Conservation (phyloP, 1,284 basidiomycete genomes). For the Thecaphora thlaspeos region DNA sequence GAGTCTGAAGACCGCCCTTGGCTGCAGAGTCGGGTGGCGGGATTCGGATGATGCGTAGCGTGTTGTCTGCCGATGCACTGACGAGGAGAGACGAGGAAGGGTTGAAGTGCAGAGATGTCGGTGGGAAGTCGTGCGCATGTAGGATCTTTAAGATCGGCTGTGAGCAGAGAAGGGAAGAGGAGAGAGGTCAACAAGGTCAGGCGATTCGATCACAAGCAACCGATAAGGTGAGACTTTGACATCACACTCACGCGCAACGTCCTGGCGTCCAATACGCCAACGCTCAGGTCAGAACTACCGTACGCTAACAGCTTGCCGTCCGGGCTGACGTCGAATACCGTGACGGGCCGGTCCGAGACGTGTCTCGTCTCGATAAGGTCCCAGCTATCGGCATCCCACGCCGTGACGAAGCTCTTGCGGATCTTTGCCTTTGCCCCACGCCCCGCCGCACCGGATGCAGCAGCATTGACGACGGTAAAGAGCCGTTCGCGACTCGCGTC, state of each 20-base stretch:
- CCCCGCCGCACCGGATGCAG: conserved; percentile 21
- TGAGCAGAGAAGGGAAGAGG: too few species aligned
- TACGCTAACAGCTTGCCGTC: conserved; percentile 80
- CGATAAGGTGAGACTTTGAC: conserved; percentile 47
- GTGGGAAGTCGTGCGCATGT: conserved; percentile 91
- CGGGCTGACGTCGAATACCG: conserved; percentile 55
- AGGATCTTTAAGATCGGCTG: conserved; percentile 76
- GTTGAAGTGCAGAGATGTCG: conserved; percentile 85
- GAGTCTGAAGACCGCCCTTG: conserved; percentile 20
- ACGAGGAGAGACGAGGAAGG: conserved; percentile 78
- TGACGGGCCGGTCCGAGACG: conserved; percentile 51
- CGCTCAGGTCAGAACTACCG: conserved; percentile 81
- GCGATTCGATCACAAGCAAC: neutral
- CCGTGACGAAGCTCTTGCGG: conserved; percentile 50
- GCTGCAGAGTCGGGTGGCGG: conserved; percentile 17
- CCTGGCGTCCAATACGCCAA: conserved; percentile 78
- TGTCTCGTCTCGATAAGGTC: conserved; percentile 41
- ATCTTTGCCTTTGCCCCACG: conserved; percentile 40
- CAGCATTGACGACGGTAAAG: conserved; percentile 50
- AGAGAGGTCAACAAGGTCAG: conserved; percentile 59
- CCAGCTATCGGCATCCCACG: conserved; percentile 54
- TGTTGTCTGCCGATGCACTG: conserved; percentile 88
- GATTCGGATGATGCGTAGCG: conserved; percentile 70
- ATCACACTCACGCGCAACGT: conserved; percentile 69
- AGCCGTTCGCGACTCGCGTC: conserved; percentile 33